Conservation (phyloP, 2,329 filamentous ascomycete species). For the Fusarium mangiferae region DNA sequence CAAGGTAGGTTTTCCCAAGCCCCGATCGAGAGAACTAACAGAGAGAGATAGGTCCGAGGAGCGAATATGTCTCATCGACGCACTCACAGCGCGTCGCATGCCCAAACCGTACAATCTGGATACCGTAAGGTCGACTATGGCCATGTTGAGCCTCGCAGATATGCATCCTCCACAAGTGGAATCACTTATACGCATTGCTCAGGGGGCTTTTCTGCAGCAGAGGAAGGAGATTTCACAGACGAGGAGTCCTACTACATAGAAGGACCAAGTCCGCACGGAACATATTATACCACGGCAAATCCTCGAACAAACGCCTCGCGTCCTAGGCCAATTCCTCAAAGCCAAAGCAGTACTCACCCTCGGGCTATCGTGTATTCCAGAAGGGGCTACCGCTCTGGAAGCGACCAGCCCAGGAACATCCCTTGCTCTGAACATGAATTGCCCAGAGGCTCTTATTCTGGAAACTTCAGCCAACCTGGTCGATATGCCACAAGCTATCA, state of each 20-base stretch:
- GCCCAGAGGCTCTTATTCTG: constrained; percentile 13
- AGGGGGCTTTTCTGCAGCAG: background rate
- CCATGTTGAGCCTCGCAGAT: background rate
- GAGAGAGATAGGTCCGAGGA: constrained; percentile 3
- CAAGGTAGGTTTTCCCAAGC: constrained; percentile 15
- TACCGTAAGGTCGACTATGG: background rate
- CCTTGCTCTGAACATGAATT: background rate
- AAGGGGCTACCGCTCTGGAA: background rate
- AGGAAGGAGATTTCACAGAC: constrained; percentile 3
- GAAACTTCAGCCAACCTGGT: constrained; percentile 22
- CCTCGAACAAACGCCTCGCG: background rate
- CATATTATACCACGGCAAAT: constrained; percentile 15
- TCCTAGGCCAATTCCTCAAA: background rate
- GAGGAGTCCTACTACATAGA: constrained; percentile 7
- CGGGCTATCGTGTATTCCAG: background rate
- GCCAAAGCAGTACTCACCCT: background rate
- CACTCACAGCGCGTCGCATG: constrained; percentile 1
- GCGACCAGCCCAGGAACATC: background rate
- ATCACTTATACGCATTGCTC: constrained; percentile 1
- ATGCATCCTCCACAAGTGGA: background rate
- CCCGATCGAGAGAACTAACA: constrained; percentile 27
- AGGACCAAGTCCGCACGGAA: constrained; percentile 13
- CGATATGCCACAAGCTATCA: constrained; percentile 16
- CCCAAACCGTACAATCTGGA: background rate
- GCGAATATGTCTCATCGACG: constrained; percentile 21